Evolutionary conservation across 345 rosid species (phyloP), one percentile per base, ranked within the genome.

Genomic region (Triadica sebifera): DNA sequence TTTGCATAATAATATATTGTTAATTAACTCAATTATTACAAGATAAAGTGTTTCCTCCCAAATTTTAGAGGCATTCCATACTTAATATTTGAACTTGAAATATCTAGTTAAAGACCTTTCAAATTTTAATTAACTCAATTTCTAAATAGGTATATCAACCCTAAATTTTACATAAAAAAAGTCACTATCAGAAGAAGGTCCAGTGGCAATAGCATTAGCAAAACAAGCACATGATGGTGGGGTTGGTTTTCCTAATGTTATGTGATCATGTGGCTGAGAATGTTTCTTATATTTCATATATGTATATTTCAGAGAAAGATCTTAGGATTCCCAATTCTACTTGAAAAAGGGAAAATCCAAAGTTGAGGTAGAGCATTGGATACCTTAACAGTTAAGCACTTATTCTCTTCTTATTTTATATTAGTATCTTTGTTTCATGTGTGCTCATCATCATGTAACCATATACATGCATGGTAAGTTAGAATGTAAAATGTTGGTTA

Each of bases 181-280:
- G 65, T 74, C 71, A 74, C 71, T n/a, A 39, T 74, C 77, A 74
- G 5, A 41, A 16, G 64, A 53, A 53, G 45, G 46, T 12, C 39
- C 43, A 17, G 4, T 1, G 73, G 8, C 39, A 46, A 55, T 56
- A 22, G 64, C 51, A 22, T 22, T 20, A 52, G 52, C 49, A 69
- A 51, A 39, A 51, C 38, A 12, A 5, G 55, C 70, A 74, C 76
- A 74, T 74, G 70, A 64, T 24, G 76, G 70, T 43, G 47, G 47
- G 76, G 70, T 65, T 41, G 39, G 53, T 1, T 43, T 15, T 38
- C 20, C 25, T 61, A 24, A 60, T 17, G 58, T 8, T 59, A 4
- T 12, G 45, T n/a, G 55, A 46, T 29, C 74, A 46, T 58, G 66
- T 71, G 74, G 55, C n/a, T 43, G 15, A 22, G 16, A 46, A 66